Base-by-base conservation (phyloP, 163 green algal species). In the Chlorella variabilis region DNA sequence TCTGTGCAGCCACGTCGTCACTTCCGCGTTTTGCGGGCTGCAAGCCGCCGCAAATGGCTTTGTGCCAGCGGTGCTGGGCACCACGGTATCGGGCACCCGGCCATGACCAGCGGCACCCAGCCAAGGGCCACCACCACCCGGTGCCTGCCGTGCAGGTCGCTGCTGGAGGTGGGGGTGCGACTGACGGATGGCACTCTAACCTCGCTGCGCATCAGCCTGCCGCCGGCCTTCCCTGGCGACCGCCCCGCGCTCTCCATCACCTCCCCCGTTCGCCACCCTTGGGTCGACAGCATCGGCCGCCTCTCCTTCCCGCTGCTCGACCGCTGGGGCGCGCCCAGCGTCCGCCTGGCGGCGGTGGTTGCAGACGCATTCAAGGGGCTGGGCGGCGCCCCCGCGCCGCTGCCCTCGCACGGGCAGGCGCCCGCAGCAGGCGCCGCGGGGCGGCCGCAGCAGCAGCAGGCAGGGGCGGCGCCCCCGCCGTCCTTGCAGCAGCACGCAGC, bases 201-300 rank as follows among this genome's bases (percentile, higher is more conserved):
- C 34, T 77, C 75, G 15, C 73, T 94, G 18, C 89, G 90, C 9
- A 84, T 93, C 45, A 91, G 56, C 31, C 77, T 94, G 39, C 83
- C 90, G 7, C 65, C 86, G 18, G 83, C 78, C 20, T 94, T 94
- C 45, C 91, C 91, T 13, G 74, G 89, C 66, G 91, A 91, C 18
- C 71, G 81, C 15, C 89, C 89, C 27, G 70, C 31, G 0, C 59
- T 92, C 13, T 83, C 70, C 29, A 80, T 91, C 56, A 87, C 90
- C 20, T 71, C 91, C 4, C 89, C 90, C 0, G 66, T 94, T 3
- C 81, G 71, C 20, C 87, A 93, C 73, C 83, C 83, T 18, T 88
- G 82, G 58, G 86, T 94, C 18, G 84, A 91, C 75, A 7, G 59
- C n/a, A 78, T 80, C 15, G 88, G 89, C 49, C 83, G 89, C 17